Percentiles rank a stretch among this genome's conserved stretches.
Evolutionary conservation across 768 basidiomycete species (phyloP).

Genomic region (Leccinum fibrillosum): DNA sequence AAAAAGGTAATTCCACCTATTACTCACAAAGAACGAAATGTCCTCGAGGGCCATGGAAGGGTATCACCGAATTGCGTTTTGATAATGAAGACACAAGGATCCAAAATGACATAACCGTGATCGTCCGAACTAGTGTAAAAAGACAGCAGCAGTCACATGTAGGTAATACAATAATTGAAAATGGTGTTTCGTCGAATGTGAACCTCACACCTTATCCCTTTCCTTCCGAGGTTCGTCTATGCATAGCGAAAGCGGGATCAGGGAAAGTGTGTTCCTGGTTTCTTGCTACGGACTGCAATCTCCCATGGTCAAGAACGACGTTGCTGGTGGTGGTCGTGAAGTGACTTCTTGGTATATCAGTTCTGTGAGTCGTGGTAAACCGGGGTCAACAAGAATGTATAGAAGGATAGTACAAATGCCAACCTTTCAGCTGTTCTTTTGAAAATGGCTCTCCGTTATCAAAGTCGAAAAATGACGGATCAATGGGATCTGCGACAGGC

Average conservation of each 20-base stretch:
- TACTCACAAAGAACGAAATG: not conserved
- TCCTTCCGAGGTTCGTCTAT: no score
- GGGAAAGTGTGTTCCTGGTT: not conserved
- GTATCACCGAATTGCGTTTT: constrained; percentile 7
- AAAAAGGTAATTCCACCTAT: not conserved
- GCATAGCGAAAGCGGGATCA: not conserved
- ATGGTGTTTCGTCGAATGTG: no score
- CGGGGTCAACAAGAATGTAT: not conserved
- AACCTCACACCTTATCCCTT: no score
- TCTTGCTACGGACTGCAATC: constrained; percentile 12
- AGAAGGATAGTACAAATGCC: not conserved
- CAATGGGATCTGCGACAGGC: constrained; percentile 71
- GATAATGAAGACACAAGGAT: not conserved
- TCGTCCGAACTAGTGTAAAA: constrained; percentile 1
- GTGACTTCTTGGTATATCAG: constrained; percentile 54
- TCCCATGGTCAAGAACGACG: constrained; percentile 14
- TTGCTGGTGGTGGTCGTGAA: constrained; percentile 10
- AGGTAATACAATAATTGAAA: not conserved
- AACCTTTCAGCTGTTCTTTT: constrained; percentile 72
- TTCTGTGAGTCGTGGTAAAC: constrained; percentile 14
- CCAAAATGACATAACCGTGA: not conserved
- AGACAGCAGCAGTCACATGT: not conserved
- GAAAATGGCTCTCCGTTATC: constrained; percentile 62
- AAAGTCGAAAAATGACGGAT: constrained; percentile 81
- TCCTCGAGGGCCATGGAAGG: not conserved